phyloP scores from a whole-genome alignment of 2,329 filamentous ascomycete species.

The Fonsecaea pugnacius region DNA sequence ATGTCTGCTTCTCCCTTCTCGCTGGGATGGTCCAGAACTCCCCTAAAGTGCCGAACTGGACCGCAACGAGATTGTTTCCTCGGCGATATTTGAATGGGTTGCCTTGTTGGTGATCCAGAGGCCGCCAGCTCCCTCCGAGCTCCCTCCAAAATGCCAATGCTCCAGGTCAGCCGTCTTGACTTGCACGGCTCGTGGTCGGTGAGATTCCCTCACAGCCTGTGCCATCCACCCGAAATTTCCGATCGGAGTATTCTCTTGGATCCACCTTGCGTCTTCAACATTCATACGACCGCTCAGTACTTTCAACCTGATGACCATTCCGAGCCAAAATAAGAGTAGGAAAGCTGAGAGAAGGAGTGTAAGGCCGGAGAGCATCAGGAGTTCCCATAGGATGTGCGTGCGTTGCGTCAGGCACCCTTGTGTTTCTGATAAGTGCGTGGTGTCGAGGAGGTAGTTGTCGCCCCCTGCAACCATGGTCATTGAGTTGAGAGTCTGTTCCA shows the following conservation, averaged over 20 bases:
- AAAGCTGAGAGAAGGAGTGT: slow-evolving; percentile 1
- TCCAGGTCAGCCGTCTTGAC: neutral
- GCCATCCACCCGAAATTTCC: slow-evolving; percentile 13
- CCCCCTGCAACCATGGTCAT: slow-evolving; percentile 24
- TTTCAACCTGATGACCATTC: slow-evolving; percentile 1
- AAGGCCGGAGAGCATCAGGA: slow-evolving; percentile 9
- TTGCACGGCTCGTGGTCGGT: neutral
- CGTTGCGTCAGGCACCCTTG: slow-evolving; percentile 15
- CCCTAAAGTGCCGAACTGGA: neutral
- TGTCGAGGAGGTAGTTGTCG: slow-evolving; percentile 15
- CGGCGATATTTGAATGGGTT: neutral
- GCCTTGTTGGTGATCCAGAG: neutral
- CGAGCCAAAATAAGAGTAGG: slow-evolving; percentile 8
- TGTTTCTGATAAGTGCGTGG: slow-evolving; percentile 2
- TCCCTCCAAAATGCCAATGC: neutral
- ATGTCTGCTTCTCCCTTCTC: neutral
- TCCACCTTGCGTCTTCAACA: slow-evolving; percentile 3
- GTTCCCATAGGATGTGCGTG: slow-evolving; percentile 14
- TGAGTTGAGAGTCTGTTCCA: slow-evolving; percentile 21
- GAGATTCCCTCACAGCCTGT: slow-evolving; percentile 9
- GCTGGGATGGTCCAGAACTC: neutral
- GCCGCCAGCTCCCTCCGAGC: neutral
- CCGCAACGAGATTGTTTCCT: neutral
- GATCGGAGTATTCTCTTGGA: slow-evolving; percentile 7
- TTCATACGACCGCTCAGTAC: neutral